Evolutionary conservation across 1,284 basidiomycete species (phyloP), one percentile per base, ranked within the genome.

Genomic region (Retiboletus flavoniger): DNA sequence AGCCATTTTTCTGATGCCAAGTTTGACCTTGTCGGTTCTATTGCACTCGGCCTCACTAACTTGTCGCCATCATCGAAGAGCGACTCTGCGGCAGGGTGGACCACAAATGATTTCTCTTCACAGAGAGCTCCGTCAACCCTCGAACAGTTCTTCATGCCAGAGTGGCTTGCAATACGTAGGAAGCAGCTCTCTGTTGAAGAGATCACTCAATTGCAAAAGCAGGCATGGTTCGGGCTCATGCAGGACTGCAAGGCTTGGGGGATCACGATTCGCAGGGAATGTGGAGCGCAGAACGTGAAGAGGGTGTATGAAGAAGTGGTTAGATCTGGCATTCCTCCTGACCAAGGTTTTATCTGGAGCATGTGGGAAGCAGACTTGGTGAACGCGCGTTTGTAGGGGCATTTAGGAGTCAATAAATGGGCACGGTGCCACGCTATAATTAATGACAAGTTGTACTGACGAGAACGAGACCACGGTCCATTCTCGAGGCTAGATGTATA

Each of bases 91-190:
- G 55, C 69, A 32, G 62, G 72, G 28, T 79, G 78, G 77, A 64
- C 55, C 14, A 62, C 65, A 7, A 78, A 78, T 47, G 67, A 71
- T 1, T 73, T 74, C 51, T 62, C 59, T 42, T 45, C 58, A 2
- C 50, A 58, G 42, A 48, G 34, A 31, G 10, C 52, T 34, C 42
- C 54, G n/a, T 43, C 46, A 6, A 48, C 63, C 6, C 57, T 78
- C 8, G 81, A 85, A 58, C 66, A 68, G 11, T 87, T 87, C 64
- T 87, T 87, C 69, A 85, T 81, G 80, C 76, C 77, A 2, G 82
- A 85, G 64, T 87, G 84, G 85, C 72, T 87, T 3, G 73, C 77
- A 32, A 69, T 77, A 21, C 80, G 84, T 7, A 74, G 72, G 58
- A 69, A 71, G 39, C 74, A 83, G 58, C 66, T 85, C 2, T 66